Conservation (phyloP, 179 eudicot genomes). For the Spinacia oleracea region DNA sequence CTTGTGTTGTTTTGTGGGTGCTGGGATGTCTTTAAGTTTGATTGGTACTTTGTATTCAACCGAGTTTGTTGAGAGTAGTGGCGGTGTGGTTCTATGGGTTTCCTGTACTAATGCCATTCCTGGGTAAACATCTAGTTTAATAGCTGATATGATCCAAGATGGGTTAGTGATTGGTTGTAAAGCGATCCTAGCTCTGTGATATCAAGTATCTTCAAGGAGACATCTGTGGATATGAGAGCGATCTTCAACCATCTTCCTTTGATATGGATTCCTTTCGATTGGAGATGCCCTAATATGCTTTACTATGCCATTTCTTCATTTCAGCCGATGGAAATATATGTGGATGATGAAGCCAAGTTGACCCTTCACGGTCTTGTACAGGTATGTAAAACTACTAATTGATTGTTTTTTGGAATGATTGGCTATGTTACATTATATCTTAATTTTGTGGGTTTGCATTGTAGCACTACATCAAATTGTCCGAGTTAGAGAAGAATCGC, state of each 20-base stretch:
- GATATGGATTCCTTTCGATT: constrained; percentile 70
- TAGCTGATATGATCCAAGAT: constrained; percentile 15
- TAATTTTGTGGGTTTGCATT: constrained; percentile 7
- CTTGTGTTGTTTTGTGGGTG: constrained; percentile 3
- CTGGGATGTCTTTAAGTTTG: constrained; percentile 4
- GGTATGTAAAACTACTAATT: constrained; percentile 40
- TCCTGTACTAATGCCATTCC: constrained; percentile 1
- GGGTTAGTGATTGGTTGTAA: constrained; percentile 22
- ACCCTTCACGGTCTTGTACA: constrained; percentile 99
- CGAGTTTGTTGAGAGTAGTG: constrained; percentile 9
- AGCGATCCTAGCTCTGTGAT: constrained; percentile 15
- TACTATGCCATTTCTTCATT: constrained; percentile 64
- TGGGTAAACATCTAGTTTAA: constrained; percentile 10
- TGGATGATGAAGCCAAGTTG: constrained; percentile 96
- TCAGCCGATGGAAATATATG: constrained; percentile 99
- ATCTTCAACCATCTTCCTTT: constrained; percentile 41
- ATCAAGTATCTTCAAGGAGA: constrained; percentile 33
- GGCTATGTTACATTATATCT: background rate
- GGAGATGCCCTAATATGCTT: constrained; percentile 68
- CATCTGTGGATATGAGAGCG: constrained; percentile 38
- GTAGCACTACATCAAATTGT: constrained; percentile 94
- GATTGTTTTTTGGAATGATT: too few relatives aligned
- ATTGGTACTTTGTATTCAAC: constrained; percentile 6
- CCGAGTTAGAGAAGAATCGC: constrained; percentile 89
- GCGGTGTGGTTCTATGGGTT: background rate